Base-by-base conservation (phyloP, 169 alveolate genomes). In the Perkinsus marinus region DNA sequence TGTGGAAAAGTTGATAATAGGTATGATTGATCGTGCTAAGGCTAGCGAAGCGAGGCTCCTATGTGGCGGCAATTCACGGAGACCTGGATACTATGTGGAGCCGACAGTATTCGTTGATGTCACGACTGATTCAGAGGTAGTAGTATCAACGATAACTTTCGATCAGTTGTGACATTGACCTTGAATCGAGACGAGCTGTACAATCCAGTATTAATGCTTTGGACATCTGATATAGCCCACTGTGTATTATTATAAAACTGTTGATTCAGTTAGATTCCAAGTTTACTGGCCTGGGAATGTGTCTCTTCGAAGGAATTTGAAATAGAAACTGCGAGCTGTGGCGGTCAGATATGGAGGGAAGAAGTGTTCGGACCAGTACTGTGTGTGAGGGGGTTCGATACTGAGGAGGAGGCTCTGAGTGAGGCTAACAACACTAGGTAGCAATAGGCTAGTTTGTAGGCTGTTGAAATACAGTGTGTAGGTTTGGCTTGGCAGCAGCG, bases 281-380 rank as follows among this genome's bases (percentile, higher is more conserved):
- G n/a, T n/a, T n/a, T n/a, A n/a, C n/a, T n/a, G n/a, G n/a, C n/a
- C n/a, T n/a, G n/a, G n/a, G n/a, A n/a, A n/a, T n/a, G n/a, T n/a
- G n/a, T n/a, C n/a, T n/a, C n/a, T n/a, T n/a, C n/a, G n/a, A n/a
- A n/a, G n/a, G n/a, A n/a, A n/a, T n/a, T n/a, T n/a, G n/a, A n/a
- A n/a, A n/a, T n/a, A n/a, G n/a, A n/a, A n/a, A n/a, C n/a, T 43
- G 68, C 68, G 26, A 13, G 34, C 22, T 89, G 93, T 0, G 96
- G 95, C 90, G 90, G 94, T 68, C 92, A 93, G 95, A 95, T 92
- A 57, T 94, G 96, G 2, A 93, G 92, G 92, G 96, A 96, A 92
- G 97, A 96, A 92, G 94, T 96, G 43, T 96, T 96, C 39, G 97
- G 97, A 2, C 97, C 97, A 39, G 97, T 96, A 37, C 91, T 95